Percentiles rank a stretch among this genome's conserved stretches.
Evolutionary conservation across 2,329 filamentous ascomycete species (phyloP).

Genomic region (Talaromyces sp.): DNA sequence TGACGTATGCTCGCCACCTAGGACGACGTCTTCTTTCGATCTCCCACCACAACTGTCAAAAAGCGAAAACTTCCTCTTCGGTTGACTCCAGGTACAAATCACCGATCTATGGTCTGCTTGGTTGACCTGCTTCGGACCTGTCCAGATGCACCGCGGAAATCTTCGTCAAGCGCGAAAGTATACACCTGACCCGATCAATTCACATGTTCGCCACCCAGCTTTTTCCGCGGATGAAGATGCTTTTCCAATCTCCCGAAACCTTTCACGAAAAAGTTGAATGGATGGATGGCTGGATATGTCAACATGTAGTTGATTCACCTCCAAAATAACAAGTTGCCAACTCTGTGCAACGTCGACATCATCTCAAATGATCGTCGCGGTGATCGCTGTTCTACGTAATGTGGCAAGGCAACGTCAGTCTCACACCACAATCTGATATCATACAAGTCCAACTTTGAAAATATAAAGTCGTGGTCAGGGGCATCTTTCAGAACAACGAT

Average conservation of each 20-base stretch:
- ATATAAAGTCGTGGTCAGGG: background rate
- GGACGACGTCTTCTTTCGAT: background rate
- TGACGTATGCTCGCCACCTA: background rate
- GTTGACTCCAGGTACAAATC: background rate
- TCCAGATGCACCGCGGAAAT: background rate
- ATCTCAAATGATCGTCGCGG: background rate
- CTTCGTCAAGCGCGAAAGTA: background rate
- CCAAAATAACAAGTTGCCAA: background rate
- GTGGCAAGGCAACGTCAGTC: slow-evolving; percentile 10
- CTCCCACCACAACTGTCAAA: background rate
- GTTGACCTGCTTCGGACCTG: background rate
- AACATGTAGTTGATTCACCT: background rate
- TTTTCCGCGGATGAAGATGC: background rate
- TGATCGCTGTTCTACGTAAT: background rate
- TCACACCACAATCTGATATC: slow-evolving; percentile 6
- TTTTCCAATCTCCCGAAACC: background rate
- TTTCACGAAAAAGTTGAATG: background rate
- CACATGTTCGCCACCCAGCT: background rate
- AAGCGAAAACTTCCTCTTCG: background rate
- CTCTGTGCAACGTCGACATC: background rate
- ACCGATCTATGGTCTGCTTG: background rate
- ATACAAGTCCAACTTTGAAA: background rate
- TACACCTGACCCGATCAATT: background rate
- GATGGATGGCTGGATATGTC: too few relatives aligned
- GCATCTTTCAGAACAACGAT: background rate